Evolutionary conservation across 331 rosid species (phyloP), one percentile per base, ranked within the genome.

Genomic region (Rhamnella rubrinervis): DNA sequence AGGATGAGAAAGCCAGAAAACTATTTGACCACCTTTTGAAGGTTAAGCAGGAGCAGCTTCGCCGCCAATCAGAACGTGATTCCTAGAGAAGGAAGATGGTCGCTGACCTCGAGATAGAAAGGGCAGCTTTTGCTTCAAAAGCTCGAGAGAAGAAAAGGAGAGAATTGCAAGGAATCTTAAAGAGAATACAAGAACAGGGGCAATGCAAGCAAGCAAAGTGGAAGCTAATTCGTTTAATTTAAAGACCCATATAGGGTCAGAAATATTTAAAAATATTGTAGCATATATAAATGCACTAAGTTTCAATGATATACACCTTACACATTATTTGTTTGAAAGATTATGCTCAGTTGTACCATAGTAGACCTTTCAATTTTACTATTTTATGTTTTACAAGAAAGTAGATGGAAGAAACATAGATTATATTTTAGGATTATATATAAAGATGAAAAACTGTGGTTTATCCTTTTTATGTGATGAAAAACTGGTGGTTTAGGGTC

Each of bases 11-110:
- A 52, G 97, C 97, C 56, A 86, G 98, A 38, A 93, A 82, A 47
- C 23, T 88, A 55, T 90, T 90, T 74, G 92, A 88, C 31, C 96
- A 93, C 31, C 86, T 87, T 10, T 72, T 93, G 19, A 90, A 85
- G 26, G 82, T 93, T 49, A 93, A 88, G 80, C 88, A 81, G 14
- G 89, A 88, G 12, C 91, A 86, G 70, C 79, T 79, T 40, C 92
- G 83, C 63, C 85, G 95, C 11, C 82, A 85, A 18, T 73, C 83
- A 0, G 89, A 85, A 61, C 92, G 97, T n/a, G 97, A 91, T 55
- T 79, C 88, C 46, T 88, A 88, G 83, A 86, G 92, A 47, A 86
- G 87, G 17, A 93, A 69, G 73, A 85, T 91, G 98, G 92, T 91
- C 4, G 85, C 89, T 49, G 98, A 93, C 44, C 97, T 91, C 14